Evolutionary conservation across 2,329 filamentous ascomycete genomes (phyloP).

Genomic region (Phaeosphaeria sp.): DNA sequence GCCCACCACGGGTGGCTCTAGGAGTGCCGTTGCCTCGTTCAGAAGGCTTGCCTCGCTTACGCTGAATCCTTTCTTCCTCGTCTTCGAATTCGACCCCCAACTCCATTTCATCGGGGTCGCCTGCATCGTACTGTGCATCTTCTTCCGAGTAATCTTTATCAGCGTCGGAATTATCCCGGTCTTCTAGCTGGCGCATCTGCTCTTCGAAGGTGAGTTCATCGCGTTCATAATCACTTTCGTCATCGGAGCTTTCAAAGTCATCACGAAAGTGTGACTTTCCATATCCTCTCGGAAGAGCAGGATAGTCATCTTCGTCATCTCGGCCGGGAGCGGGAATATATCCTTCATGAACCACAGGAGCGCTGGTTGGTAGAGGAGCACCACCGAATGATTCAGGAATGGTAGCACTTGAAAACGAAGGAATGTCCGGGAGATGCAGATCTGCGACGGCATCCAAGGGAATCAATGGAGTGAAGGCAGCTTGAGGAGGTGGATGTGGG

Average conservation of each 20-base stretch:
- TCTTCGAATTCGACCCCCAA: slow-evolving; percentile 38
- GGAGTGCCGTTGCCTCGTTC: not conserved
- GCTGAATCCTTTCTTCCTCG: slow-evolving; percentile 25
- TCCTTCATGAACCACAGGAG: slow-evolving; percentile 48
- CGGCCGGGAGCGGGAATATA: slow-evolving; percentile 47
- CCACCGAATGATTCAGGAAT: slow-evolving; percentile 30
- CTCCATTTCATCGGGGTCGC: slow-evolving; percentile 42
- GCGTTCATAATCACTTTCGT: slow-evolving; percentile 36
- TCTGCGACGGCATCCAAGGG: slow-evolving; percentile 30
- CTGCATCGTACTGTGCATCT: slow-evolving; percentile 40
- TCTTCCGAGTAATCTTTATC: slow-evolving; percentile 47
- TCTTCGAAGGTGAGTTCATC: slow-evolving; percentile 38
- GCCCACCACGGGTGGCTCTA: slow-evolving; percentile 11
- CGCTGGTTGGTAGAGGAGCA: slow-evolving; percentile 27
- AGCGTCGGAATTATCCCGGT: slow-evolving; percentile 38
- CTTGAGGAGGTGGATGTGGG: slow-evolving; percentile 17
- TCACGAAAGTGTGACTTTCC: slow-evolving; percentile 27
- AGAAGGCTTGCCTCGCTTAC: slow-evolving; percentile 22
- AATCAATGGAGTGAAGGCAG: slow-evolving; percentile 28
- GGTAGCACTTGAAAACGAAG: slow-evolving; percentile 17
- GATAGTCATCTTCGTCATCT: slow-evolving; percentile 43
- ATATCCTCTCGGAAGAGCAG: slow-evolving; percentile 25
- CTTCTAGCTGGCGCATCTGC: slow-evolving; percentile 32
- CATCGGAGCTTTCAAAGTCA: slow-evolving; percentile 34
- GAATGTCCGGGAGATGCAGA: slow-evolving; percentile 18